phyloP scores from a whole-genome alignment of 2,329 filamentous ascomycete species.

The Fusarium falciforme region DNA sequence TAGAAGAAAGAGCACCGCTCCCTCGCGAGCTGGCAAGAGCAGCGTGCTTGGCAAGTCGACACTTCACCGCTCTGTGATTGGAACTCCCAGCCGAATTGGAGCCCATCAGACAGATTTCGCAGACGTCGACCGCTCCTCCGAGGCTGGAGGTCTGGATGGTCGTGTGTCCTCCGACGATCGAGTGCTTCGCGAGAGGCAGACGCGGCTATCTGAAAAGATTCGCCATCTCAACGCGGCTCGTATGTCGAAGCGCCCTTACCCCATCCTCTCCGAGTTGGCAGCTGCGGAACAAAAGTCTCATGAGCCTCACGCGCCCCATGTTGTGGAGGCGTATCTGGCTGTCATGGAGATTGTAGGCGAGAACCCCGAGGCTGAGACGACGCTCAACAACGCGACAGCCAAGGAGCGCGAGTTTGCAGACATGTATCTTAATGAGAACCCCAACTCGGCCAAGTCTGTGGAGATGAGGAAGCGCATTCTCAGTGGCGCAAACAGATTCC shows the following conservation, averaged over 20 bases:
- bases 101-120: slow-evolving; percentile 74
- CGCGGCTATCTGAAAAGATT: slow-evolving; percentile 82
- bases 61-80: slow-evolving; percentile 88
- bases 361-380: slow-evolving; percentile 67
- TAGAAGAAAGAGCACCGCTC: slow-evolving; percentile 65
- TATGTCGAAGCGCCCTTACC: slow-evolving; percentile 73
- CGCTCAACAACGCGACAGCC: slow-evolving; percentile 71
- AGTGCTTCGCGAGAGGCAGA: slow-evolving; percentile 85
- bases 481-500: slow-evolving; percentile 79
- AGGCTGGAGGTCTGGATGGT: slow-evolving; percentile 57
- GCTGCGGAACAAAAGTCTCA: slow-evolving; percentile 77
- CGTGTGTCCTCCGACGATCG: slow-evolving; percentile 73
- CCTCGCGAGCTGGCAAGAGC: slow-evolving; percentile 61
- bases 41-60: slow-evolving; percentile 68
- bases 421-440: slow-evolving; percentile 81
- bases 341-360: slow-evolving; percentile 84
- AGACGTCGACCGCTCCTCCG: slow-evolving; percentile 72
- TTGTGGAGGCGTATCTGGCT: slow-evolving; percentile 85
- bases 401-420: slow-evolving; percentile 80
- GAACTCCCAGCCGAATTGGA: slow-evolving; percentile 77
- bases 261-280: slow-evolving; percentile 80
- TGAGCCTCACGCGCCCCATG: slow-evolving; percentile 77
- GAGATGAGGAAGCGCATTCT: slow-evolving; percentile 83
- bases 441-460: slow-evolving; percentile 71
- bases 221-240: slow-evolving; percentile 81